Percentiles rank a stretch among this genome's conserved stretches.
phyloP scores from a whole-genome alignment of 805 yeast species.

The Zygosaccharomyces pseudorouxii region DNA sequence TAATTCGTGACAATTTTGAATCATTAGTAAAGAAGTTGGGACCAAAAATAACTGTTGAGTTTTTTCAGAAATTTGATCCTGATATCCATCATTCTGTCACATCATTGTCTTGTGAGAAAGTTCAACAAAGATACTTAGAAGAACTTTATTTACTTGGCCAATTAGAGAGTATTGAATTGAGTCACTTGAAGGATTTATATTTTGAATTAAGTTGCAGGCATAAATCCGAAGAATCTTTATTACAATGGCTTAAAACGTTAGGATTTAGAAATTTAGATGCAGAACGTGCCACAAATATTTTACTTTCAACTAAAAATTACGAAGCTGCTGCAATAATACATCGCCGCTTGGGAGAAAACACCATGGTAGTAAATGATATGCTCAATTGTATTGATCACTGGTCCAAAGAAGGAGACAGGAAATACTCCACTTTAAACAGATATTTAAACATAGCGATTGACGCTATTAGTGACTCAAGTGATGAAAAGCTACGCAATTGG shows the following conservation, averaged over 20 bases:
- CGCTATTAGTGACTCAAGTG: slow-evolving; percentile 9
- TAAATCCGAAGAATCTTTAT: slow-evolving; percentile 9
- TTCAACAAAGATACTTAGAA: slow-evolving; percentile 21
- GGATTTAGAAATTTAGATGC: slow-evolving; percentile 15
- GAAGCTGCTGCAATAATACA: slow-evolving; percentile 22
- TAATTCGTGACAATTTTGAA: slow-evolving; percentile 18
- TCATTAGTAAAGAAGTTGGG: slow-evolving; percentile 8
- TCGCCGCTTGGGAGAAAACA: slow-evolving; percentile 15
- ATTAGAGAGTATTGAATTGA: not conserved
- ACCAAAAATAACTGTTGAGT: slow-evolving; percentile 6
- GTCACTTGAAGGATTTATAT: slow-evolving; percentile 14
- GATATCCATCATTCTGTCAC: slow-evolving; percentile 20
- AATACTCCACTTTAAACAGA: slow-evolving; percentile 2
- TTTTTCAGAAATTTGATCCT: slow-evolving; percentile 19
- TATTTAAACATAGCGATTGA: slow-evolving; percentile 17
- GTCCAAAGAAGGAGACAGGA: slow-evolving; percentile 9
- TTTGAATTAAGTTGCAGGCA: slow-evolving; percentile 18
- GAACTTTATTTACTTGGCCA: slow-evolving; percentile 10
- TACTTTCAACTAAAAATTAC: slow-evolving; percentile 14
- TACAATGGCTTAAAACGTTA: slow-evolving; percentile 17
- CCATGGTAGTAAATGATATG: slow-evolving; percentile 18
- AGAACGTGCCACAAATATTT: slow-evolving; percentile 9
- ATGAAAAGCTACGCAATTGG: slow-evolving; percentile 21
- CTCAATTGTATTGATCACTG: slow-evolving; percentile 16
- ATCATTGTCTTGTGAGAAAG: not conserved